Evolutionary conservation across 768 basidiomycete species (phyloP), one percentile per base, ranked within the genome.

Genomic region (Hysterangium stoloniferum): DNA sequence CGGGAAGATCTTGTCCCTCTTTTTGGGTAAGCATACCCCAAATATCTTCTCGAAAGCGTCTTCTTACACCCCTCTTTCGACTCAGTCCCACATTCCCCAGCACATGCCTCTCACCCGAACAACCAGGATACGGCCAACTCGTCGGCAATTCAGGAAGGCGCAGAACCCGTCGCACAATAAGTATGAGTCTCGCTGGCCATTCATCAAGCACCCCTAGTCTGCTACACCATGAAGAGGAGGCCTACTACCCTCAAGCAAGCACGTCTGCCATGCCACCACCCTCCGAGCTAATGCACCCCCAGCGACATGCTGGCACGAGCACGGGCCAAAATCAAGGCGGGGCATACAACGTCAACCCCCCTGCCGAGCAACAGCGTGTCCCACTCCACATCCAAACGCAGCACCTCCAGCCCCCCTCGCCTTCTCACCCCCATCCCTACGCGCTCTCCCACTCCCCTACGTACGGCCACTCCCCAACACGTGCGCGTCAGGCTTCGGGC

Each of bases 61-160:
- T 48, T 15, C 37, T 8, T 35, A 13, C 38, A 45, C 11, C 44
- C 47, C 53, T 34, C 33, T 55, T 38, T 3, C 45, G 50, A 48
- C 19, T 19, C 61, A 90, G 89, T 0, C 89, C 89, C 20, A 86
- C 79, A 41, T 92, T 92, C 62, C 88, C 89, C 6, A 78, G 73
- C 48, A 86, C 84, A 25, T 93, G 89, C 62, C 70, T 93, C 45
- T 79, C 86, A 1, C 89, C 89, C 45, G 86, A 88, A 64, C 86
- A 89, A 56, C 78, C 87, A 29, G 89, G 90, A 6, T 93, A 82
- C 64, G 89, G 90, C 20, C 88, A 91, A 62, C 82, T 92, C 41
- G 78, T 90, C 15, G 70, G 81, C 37, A 72, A 49, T 20, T 37
- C 52, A 6, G 52, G 56, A 13, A 52, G 58, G 34, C 52, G 55